These are phyloP conservation scores for Fusarium sp. DNA, from an alignment of 2,329 filamentous ascomycete genomes.

Conservation along the genomic window DNA sequence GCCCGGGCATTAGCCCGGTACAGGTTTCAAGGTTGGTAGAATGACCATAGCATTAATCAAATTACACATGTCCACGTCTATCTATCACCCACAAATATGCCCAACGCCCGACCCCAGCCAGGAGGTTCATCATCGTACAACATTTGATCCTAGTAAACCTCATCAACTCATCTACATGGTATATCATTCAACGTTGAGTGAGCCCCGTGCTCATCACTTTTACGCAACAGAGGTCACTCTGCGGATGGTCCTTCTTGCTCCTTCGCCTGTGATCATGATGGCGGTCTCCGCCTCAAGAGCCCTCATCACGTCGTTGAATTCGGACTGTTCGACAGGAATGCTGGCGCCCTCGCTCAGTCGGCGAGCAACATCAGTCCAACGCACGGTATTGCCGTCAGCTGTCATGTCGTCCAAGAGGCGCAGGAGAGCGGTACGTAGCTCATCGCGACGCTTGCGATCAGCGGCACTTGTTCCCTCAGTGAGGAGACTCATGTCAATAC, in stretches of 20 bases:
- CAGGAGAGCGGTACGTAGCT: constrained; percentile 83
- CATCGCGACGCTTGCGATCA: constrained; percentile 84
- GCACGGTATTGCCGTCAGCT: constrained; percentile 70
- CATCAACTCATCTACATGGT: constrained; percentile 32
- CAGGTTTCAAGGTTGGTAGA: neutral
- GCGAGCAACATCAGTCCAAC: constrained; percentile 81
- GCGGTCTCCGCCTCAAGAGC: constrained; percentile 85
- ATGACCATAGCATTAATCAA: constrained; percentile 18
- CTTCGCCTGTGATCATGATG: constrained; percentile 84
- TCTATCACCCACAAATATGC: constrained; percentile 33
- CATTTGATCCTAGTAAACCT: constrained; percentile 10
- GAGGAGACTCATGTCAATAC: constrained; percentile 96
- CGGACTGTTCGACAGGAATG: constrained; percentile 75
- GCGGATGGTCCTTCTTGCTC: constrained; percentile 81
- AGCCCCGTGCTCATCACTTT: neutral
- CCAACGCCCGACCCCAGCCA: constrained; percentile 38
- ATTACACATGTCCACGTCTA: constrained; percentile 16
- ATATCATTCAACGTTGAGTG: constrained; percentile 38
- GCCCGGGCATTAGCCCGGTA: neutral
- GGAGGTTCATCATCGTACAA: constrained; percentile 20
- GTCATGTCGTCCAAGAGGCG: constrained; percentile 83
- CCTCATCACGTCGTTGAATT: constrained; percentile 85
- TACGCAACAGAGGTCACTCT: constrained; percentile 64
- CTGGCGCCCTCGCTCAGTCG: constrained; percentile 76
- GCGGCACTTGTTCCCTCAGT: constrained; percentile 92